These are phyloP conservation scores for Gymnopilus junonius DNA, from an alignment of 768 basidiomycete species.

Conservation along the genomic window DNA sequence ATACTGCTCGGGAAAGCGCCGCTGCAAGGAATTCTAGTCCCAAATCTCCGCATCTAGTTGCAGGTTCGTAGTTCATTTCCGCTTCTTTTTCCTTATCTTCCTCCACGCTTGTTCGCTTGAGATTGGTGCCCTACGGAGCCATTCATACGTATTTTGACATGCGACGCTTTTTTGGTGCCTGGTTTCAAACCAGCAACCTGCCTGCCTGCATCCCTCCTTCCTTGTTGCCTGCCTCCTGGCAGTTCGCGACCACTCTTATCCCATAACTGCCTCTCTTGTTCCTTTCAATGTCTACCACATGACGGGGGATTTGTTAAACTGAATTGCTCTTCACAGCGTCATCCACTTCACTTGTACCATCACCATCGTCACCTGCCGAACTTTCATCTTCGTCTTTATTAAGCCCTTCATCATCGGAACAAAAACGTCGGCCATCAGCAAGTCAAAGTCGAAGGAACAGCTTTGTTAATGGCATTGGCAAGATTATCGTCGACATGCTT, in stretches of 20 bases:
- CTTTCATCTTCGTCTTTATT: neutral
- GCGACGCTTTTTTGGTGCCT: slow-evolving; percentile 10
- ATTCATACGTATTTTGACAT: slow-evolving; percentile 14
- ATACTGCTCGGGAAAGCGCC: neutral
- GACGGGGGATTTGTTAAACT: neutral
- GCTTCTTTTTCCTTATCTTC: neutral
- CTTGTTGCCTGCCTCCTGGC: slow-evolving; percentile 10
- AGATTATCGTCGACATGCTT: slow-evolving; percentile 60
- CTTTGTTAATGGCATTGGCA: slow-evolving; percentile 19
- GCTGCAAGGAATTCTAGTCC: neutral
- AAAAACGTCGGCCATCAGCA: neutral
- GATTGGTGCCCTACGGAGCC: neutral
- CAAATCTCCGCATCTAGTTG: neutral
- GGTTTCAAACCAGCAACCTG: neutral
- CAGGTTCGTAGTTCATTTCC: slow-evolving; percentile 13
- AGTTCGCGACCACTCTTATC: neutral
- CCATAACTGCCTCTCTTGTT: neutral
- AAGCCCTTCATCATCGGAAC: slow-evolving; percentile 1
- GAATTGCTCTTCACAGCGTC: neutral
- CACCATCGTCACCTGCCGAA: slow-evolving; percentile 1
- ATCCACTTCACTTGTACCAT: neutral
- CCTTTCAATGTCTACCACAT: neutral
- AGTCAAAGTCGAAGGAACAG: slow-evolving; percentile 12
- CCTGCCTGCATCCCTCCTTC: slow-evolving; percentile 3
- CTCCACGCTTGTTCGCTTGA: neutral